Evolutionary conservation across 345 rosid species (phyloP).

Genomic region (Eucalyptus curtisii): DNA sequence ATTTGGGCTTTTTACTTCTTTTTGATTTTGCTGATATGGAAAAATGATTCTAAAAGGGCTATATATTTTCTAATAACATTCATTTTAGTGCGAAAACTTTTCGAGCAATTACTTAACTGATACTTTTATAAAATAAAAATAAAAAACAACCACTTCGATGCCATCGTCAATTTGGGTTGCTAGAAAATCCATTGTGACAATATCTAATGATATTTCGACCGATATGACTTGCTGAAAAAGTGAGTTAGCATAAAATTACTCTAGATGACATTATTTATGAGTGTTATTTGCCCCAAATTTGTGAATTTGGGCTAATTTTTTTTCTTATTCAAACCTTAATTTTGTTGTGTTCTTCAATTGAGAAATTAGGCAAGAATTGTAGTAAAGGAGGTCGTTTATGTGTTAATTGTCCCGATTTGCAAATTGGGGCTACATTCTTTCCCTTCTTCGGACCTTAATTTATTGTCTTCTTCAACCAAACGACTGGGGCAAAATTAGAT

Average conservation of each 20-base stretch:
- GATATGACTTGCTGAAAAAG: not conserved
- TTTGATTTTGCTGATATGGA: not conserved
- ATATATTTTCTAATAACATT: no score
- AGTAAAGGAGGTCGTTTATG: not conserved
- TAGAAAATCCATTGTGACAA: no score
- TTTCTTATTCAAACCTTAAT: not conserved
- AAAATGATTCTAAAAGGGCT: not conserved
- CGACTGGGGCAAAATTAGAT: not conserved
- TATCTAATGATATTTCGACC: not conserved
- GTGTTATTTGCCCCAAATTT: not conserved
- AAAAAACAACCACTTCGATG: not conserved
- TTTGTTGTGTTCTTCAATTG: not conserved
- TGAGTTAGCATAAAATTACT: not conserved
- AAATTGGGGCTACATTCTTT: not conserved
- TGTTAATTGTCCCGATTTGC: not conserved
- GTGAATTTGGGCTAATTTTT: not conserved
- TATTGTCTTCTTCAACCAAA: not conserved
- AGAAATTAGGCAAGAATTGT: not conserved
- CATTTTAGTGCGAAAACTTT: no score
- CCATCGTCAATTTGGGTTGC: not conserved
- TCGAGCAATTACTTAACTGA: no score
- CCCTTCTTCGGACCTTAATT: not conserved
- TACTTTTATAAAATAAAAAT: no score
- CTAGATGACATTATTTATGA: not conserved
- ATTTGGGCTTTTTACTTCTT: not conserved